phyloP scores from a whole-genome alignment of 2,329 filamentous ascomycete species.

The Botrytis fragariae region DNA sequence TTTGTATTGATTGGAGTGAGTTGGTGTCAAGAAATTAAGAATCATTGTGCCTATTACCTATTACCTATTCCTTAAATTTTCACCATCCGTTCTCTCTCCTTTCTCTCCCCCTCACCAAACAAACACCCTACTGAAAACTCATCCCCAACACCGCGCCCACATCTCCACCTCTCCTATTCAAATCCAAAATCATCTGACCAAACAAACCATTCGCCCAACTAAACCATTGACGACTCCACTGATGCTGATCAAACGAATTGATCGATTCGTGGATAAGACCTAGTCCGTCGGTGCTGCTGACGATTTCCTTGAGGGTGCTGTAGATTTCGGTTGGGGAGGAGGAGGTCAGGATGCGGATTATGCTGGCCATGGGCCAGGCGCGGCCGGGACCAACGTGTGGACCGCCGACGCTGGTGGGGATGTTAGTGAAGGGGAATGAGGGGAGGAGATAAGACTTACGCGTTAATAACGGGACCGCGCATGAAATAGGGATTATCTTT shows the following conservation, averaged over 20 bases:
- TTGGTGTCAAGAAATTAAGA: background rate
- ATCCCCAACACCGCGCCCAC: constrained; percentile 49
- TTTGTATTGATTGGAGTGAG: background rate
- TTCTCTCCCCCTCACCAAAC: too few relatives aligned
- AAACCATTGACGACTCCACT: constrained; percentile 57
- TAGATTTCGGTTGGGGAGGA: constrained; percentile 34
- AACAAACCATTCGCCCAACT: constrained; percentile 90
- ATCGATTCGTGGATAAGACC: constrained; percentile 52
- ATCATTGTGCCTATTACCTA: background rate
- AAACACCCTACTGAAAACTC: constrained; percentile 46
- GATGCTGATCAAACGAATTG: constrained; percentile 42
- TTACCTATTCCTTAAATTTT: background rate
- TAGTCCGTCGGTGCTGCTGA: constrained; percentile 32
- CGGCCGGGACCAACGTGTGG: constrained; percentile 59
- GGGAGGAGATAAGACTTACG: constrained; percentile 50
- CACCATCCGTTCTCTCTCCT: background rate
- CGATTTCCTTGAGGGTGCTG: constrained; percentile 32
- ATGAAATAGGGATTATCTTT: constrained; percentile 76
- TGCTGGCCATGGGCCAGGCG: constrained; percentile 56
- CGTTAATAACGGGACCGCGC: constrained; percentile 51
- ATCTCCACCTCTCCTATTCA: constrained; percentile 68
- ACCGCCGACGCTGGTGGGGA: constrained; percentile 59
- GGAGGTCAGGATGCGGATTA: constrained; percentile 52
- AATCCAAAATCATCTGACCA: constrained; percentile 74
- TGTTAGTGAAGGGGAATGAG: constrained; percentile 47